phyloP scores from a whole-genome alignment of 129 eudicot species.

The Apium graveolens region DNA sequence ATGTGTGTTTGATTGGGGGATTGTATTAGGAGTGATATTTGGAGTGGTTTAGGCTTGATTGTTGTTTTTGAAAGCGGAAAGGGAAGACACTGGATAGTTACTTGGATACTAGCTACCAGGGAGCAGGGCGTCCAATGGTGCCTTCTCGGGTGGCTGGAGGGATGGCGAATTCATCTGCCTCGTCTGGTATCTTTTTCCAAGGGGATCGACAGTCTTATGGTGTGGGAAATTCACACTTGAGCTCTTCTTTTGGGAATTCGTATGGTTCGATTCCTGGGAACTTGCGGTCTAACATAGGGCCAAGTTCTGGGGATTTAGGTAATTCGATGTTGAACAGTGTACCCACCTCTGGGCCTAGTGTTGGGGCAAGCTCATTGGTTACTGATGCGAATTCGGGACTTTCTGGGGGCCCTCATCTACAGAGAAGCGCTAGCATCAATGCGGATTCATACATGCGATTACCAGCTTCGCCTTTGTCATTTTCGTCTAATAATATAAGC shows the following conservation, averaged over 20 bases:
- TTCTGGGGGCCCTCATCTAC: constrained; percentile 84
- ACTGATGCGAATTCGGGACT: constrained; percentile 96
- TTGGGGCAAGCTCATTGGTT: constrained; percentile 89
- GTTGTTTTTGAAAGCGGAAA: constrained; percentile 6
- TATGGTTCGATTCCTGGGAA: constrained; percentile 43
- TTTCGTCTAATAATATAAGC: constrained; percentile 78
- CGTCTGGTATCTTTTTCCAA: constrained; percentile 83
- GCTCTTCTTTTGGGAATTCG: constrained; percentile 60
- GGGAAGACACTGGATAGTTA: constrained; percentile 64
- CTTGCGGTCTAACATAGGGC: constrained; percentile 44
- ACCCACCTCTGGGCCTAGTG: constrained; percentile 65
- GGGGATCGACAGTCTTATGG: constrained; percentile 70
- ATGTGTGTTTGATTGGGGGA: neutral
- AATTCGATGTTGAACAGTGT: constrained; percentile 47
- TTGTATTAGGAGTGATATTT: neutral
- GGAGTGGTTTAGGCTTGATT: neutral
- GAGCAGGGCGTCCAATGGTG: constrained; percentile 62
- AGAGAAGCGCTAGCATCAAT: constrained; percentile 87
- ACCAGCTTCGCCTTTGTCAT: constrained; percentile 91
- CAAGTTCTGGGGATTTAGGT: constrained; percentile 58
- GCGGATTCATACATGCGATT: constrained; percentile 76
- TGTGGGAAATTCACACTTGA: constrained; percentile 58
- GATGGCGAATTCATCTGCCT: constrained; percentile 65
- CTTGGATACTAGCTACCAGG: constrained; percentile 58
- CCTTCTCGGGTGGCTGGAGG: constrained; percentile 85